phyloP scores from a whole-genome alignment of 78 protist species.

The Dictyostelium brefeldianum region DNA sequence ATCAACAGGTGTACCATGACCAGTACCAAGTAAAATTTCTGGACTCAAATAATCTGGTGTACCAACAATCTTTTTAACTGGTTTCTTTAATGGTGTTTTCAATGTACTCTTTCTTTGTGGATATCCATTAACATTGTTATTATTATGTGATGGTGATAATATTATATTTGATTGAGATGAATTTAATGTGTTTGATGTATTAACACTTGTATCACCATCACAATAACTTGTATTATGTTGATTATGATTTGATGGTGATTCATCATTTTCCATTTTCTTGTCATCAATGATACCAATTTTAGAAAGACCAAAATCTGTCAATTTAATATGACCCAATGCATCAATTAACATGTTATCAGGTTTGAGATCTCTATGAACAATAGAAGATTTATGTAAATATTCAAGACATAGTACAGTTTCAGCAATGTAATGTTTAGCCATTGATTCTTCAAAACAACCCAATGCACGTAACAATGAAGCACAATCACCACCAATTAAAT shows the following conservation, averaged over 20 bases:
- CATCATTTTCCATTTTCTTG: background rate
- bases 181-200: conserved; percentile 1
- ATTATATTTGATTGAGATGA: conserved; percentile 1
- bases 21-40: conserved; percentile 90
- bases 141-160: conserved; percentile 13
- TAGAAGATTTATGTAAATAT: conserved; percentile 82
- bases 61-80: conserved; percentile 85
- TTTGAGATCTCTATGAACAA: conserved; percentile 81
- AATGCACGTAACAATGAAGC: conserved; percentile 75
- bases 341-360: conserved; percentile 90
- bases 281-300: conserved; percentile 76
- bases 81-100: conserved; percentile 31
- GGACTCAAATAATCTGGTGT: conserved; percentile 98
- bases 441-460: conserved; percentile 78
- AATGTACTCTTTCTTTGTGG: conserved; percentile 36
- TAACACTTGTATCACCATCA: background rate
- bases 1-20: conserved; percentile 94
- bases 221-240: background rate
- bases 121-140: background rate
- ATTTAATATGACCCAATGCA: conserved; percentile 92
- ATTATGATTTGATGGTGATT: background rate
- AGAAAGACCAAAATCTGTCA: conserved; percentile 97
- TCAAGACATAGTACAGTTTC: conserved; percentile 94
- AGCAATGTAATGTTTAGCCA: conserved; percentile 88
- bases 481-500: conserved; percentile 87